Base-by-base conservation (phyloP, 2,329 filamentous ascomycete species). In the Cladosporium sp. region DNA sequence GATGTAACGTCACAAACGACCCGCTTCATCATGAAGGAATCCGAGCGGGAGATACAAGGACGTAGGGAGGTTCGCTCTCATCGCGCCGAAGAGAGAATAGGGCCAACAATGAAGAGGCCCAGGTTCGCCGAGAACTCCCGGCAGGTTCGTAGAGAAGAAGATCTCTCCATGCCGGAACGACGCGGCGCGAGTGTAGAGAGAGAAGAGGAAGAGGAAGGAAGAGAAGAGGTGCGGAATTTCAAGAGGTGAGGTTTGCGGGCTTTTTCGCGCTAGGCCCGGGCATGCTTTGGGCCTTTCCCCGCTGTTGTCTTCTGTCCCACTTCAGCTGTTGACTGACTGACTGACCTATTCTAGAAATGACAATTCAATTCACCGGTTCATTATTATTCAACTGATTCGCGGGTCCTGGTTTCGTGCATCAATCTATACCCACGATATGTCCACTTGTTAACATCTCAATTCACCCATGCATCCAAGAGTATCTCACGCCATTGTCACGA, bases 21-120 rank as follows among this genome's bases (percentile, higher is more conserved):
- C 73, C 71, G 69, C 72, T 52, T 70, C 66, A 66, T 74, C 74
- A 69, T 48, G 61, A 58, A 58, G 66, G 66, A 69, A 74, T 71
- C 65, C 66, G 67, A 73, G 72, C 72, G 69, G 73, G 69, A 76
- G 73, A 76, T 76, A 76, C 73, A 66, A 71, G 72, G 71, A 63
- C 61, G 69, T 67, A 62, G 52, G 48, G 48, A 52, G 47, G 49
- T 55, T 69, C 63, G 56, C 52, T 75, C 71, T 75, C 55, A 43
- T 68, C 72, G 68, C 72, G 62, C 67, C 64, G 54, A 53, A 58
- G 53, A 56, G 22, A 35, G 6, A n/a, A n/a, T 57, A 57, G 58
- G 61, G 32, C 38, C 38, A 42, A 11, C 72, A 74, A 59, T 75
- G 71, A 76, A 76, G 72, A 62, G 58, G 52, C 57, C 58, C 33